A percentile compares a stretch with the other conserved stretches of the same genome.
Evolutionary conservation across 257 asterid genomes (phyloP).

Genomic region (Solanum appendiculatum): DNA sequence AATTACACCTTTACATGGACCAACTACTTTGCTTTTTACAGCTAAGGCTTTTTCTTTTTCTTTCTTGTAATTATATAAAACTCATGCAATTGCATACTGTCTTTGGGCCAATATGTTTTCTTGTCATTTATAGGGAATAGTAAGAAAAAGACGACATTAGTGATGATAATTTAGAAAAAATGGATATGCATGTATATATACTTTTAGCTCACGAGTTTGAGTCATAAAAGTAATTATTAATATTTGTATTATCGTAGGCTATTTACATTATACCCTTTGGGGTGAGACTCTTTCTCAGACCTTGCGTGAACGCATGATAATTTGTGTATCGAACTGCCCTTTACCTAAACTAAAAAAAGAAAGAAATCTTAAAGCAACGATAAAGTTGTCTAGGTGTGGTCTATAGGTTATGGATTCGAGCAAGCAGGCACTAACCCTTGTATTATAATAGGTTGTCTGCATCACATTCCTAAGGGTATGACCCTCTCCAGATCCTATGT

Average conservation of each 20-base stretch:
- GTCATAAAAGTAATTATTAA: background rate
- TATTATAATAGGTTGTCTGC: background rate
- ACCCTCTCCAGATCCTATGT: background rate
- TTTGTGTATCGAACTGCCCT: background rate
- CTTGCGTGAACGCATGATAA: background rate
- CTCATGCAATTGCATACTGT: too few species aligned
- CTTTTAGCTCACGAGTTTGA: background rate
- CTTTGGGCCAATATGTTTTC: background rate
- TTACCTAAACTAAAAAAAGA: background rate
- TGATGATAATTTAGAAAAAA: background rate
- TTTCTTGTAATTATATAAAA: too few species aligned
- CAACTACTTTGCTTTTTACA: background rate
- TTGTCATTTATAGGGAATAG: background rate
- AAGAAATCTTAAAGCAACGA: accelerated
- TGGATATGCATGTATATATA: too few species aligned
- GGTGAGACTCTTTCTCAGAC: accelerated
- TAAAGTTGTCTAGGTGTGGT: background rate
- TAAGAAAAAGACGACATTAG: background rate
- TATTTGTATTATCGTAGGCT: background rate
- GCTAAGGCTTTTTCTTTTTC: background rate
- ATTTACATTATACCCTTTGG: accelerated
- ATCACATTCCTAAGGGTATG: background rate
- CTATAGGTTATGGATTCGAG: background rate
- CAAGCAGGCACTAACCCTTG: background rate
- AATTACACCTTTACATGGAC: background rate